A percentile compares a stretch with the other conserved stretches of the same genome.
phyloP scores from a whole-genome alignment of 2,329 filamentous ascomycete genomes.

The Fusarium robinianum region DNA sequence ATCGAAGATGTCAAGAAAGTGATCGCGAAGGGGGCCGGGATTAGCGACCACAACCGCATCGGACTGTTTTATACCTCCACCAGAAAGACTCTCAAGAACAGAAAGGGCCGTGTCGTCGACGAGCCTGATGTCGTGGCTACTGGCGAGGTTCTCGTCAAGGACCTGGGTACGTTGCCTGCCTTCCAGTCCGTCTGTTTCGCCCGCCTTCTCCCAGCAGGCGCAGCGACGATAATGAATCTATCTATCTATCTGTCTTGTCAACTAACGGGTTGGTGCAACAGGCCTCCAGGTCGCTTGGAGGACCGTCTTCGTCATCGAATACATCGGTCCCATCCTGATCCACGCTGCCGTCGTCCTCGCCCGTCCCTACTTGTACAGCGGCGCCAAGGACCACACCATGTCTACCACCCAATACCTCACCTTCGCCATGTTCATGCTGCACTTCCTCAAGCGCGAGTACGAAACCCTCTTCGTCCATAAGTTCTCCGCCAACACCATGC shows the following conservation, averaged over 20 bases:
- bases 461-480: conserved; percentile 95
- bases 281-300: conserved; percentile 90
- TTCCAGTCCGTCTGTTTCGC: neutral
- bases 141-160: conserved; percentile 80
- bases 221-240: no score
- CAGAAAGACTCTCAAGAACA: conserved; percentile 67
- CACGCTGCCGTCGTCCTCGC: conserved; percentile 74
- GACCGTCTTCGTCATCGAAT: conserved; percentile 94
- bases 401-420: conserved; percentile 72
- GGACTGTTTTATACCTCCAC: conserved; percentile 64
- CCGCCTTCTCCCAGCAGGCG: neutral
- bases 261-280: no score
- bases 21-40: conserved; percentile 56
- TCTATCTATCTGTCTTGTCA: conserved; percentile 6
- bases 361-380: conserved; percentile 65
- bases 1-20: conserved; percentile 63
- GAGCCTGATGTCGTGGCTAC: conserved; percentile 53
- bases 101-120: conserved; percentile 56
- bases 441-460: conserved; percentile 94
- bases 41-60: conserved; percentile 64
- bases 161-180: conserved; percentile 69
- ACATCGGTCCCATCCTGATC: conserved; percentile 87
- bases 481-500: conserved; percentile 96
- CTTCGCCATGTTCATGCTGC: conserved; percentile 73
- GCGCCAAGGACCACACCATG: conserved; percentile 55